Conservation (phyloP, 371 early-diverging fungal species). For the Mortierella sp. region DNA sequence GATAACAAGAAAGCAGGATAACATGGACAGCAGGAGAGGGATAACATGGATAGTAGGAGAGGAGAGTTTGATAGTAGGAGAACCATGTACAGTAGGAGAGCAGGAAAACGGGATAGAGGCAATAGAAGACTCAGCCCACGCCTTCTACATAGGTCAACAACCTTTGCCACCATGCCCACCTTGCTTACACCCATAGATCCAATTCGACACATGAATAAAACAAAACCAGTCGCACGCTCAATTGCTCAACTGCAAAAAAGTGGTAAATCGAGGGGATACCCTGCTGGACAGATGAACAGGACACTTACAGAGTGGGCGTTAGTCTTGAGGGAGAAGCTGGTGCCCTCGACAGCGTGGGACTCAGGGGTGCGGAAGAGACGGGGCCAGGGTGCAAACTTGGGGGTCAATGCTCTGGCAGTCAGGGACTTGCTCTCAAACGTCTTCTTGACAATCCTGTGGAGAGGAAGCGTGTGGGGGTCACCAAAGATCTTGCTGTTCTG, state of each 20-base stretch:
- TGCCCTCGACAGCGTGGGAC: slow-evolving; percentile 46
- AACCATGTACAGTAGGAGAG: background rate
- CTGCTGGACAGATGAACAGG: background rate
- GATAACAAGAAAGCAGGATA: too few species aligned
- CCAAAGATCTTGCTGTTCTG: slow-evolving; percentile 40
- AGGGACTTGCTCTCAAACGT: slow-evolving; percentile 6
- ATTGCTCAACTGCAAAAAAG: background rate
- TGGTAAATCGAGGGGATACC: background rate
- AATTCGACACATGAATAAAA: too few species aligned
- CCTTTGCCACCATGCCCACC: background rate
- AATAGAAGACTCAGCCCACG: background rate
- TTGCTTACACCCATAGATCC: too few species aligned
- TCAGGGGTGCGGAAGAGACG: slow-evolving; percentile 38
- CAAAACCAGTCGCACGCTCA: too few species aligned
- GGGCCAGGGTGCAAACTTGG: slow-evolving; percentile 37
- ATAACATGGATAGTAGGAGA: too few species aligned
- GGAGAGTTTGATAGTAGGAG: background rate
- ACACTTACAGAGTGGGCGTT: slow-evolving; percentile 71
- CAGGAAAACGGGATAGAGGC: background rate
- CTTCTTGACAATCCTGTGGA: slow-evolving; percentile 26
- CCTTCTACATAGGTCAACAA: too few species aligned
- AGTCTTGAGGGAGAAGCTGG: slow-evolving; percentile 65
- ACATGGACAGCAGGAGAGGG: too few species aligned
- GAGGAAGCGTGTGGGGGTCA: slow-evolving; percentile 19
- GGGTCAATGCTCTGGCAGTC: slow-evolving; percentile 18